Conservation (phyloP, 2,329 filamentous ascomycete species). For the Calonectria naviculata region DNA sequence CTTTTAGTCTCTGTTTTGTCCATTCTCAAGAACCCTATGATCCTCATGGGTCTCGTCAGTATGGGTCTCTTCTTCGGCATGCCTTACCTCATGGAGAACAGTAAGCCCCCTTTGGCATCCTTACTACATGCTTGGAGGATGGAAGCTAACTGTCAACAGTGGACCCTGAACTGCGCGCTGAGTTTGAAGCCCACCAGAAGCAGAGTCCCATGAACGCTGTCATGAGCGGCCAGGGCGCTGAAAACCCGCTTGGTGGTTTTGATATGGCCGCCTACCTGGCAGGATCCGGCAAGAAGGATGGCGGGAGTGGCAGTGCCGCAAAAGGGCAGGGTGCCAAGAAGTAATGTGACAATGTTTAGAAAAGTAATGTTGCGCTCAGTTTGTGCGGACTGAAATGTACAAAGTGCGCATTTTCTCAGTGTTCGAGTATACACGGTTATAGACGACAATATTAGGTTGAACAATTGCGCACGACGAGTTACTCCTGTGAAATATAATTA, state of each 20-base stretch:
- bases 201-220: slow-evolving; percentile 73
- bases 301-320: slow-evolving; percentile 34
- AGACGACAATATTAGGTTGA: not conserved
- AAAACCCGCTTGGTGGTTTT: slow-evolving; percentile 64
- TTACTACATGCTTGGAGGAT: not conserved
- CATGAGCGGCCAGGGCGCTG: slow-evolving; percentile 51
- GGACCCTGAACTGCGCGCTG: slow-evolving; percentile 94
- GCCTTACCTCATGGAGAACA: slow-evolving; percentile 96
- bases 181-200: slow-evolving; percentile 92
- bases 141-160: slow-evolving; percentile 64
- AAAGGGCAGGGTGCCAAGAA: slow-evolving; percentile 57
- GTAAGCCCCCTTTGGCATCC: slow-evolving; percentile 64
- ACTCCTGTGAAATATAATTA: slow-evolving; percentile 5
- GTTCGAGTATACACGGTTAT: not conserved
- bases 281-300: slow-evolving; percentile 61
- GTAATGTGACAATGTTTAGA: slow-evolving; percentile 20
- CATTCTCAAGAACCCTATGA: slow-evolving; percentile 96
- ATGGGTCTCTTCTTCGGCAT: slow-evolving; percentile 89
- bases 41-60: slow-evolving; percentile 87
- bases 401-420: not conserved
- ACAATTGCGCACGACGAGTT: not conserved
- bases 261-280: slow-evolving; percentile 74
- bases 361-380: not conserved
- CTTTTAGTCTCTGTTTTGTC: slow-evolving; percentile 78
- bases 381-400: not conserved